Evolutionary conservation across 129 eudicot genomes (phyloP).

Genomic region (Ambrosia trifida): DNA sequence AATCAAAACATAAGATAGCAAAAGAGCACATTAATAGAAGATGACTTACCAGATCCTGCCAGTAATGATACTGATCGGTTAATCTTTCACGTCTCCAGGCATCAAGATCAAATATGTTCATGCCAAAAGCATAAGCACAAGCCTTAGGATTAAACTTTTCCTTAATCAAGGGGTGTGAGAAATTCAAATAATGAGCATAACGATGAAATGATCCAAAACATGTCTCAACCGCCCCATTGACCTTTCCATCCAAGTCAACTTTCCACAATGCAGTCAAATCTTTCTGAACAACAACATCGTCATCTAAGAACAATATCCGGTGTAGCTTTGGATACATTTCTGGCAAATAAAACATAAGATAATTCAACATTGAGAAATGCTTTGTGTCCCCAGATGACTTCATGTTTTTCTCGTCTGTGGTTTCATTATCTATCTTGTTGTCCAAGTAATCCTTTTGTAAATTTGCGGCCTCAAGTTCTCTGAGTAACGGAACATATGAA

Average conservation of each 20-base stretch:
- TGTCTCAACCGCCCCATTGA: constrained; percentile 7
- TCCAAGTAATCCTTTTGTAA: constrained; percentile 1
- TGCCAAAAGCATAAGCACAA: constrained; percentile 14
- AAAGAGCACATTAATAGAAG: not conserved
- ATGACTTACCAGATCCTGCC: constrained; percentile 9
- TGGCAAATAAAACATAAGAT: constrained; percentile 6
- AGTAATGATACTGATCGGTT: constrained; percentile 3
- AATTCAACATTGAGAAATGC: constrained; percentile 1
- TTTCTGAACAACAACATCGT: constrained; percentile 10
- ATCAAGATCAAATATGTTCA: constrained; percentile 5
- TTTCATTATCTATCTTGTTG: not conserved
- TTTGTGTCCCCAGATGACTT: constrained; percentile 7
- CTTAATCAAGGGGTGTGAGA: not conserved
- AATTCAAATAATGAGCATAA: constrained; percentile 1
- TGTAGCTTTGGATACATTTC: constrained; percentile 8
- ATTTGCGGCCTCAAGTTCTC: not conserved
- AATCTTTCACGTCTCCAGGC: constrained; percentile 2
- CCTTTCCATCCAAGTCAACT: constrained; percentile 8
- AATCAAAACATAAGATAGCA: not conserved
- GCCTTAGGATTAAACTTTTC: constrained; percentile 6
- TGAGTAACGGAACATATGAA: not conserved
- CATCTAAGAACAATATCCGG: not conserved
- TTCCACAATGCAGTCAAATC: constrained; percentile 6
- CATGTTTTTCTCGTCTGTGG: not conserved
- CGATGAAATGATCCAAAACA: constrained; percentile 10